Conservation (phyloP, 441 rosid genomes). For the Codiaeum variegatum region DNA sequence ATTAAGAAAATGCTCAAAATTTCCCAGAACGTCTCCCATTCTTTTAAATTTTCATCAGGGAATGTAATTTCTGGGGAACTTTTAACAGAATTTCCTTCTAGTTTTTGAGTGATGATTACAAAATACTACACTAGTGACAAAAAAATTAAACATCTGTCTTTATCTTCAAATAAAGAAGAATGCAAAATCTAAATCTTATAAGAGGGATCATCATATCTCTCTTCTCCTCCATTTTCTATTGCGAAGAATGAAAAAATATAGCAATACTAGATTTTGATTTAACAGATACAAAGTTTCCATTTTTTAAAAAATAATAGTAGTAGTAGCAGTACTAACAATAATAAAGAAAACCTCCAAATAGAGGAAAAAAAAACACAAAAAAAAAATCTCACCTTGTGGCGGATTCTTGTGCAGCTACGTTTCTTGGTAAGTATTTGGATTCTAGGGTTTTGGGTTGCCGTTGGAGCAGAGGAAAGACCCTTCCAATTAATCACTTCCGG, state of each 20-base stretch:
- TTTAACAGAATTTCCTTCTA: not conserved
- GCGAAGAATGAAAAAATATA: not conserved
- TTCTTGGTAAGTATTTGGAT: not conserved
- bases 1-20: not conserved
- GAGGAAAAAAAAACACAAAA: not conserved
- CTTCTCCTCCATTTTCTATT: not conserved
- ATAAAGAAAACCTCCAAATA: not conserved
- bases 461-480: not conserved
- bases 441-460: slow-evolving; percentile 5
- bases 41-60: no score
- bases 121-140: not conserved
- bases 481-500: not conserved
- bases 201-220: not conserved
- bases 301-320: not conserved
- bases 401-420: not conserved
- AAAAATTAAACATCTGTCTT: not conserved
- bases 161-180: not conserved
- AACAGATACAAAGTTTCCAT: not conserved
- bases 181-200: not conserved
- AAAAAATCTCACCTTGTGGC: not conserved
- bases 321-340: no score
- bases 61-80: not conserved
- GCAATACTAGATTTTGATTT: not conserved
- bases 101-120: not conserved
- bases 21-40: not conserved